Percentiles rank a stretch among this genome's conserved stretches.
phyloP scores from a whole-genome alignment of 2,329 filamentous ascomycete genomes.

The Aspergillus fijiensis region DNA sequence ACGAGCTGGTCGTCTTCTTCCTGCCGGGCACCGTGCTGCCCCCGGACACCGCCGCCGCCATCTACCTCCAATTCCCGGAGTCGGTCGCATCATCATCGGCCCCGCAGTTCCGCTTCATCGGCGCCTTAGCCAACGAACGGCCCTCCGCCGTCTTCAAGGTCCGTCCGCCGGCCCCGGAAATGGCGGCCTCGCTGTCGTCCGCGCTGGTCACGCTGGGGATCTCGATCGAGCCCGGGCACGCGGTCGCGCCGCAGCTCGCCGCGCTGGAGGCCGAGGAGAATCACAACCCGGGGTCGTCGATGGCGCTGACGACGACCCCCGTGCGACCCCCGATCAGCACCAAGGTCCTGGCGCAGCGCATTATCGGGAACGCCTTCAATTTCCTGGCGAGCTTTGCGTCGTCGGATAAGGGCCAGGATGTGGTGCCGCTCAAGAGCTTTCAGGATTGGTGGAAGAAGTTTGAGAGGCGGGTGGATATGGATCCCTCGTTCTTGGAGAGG shows the following conservation, averaged over 20 bases:
- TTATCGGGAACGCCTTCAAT: slow-evolving; percentile 97
- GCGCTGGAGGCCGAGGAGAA: slow-evolving; percentile 46
- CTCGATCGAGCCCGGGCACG: slow-evolving; percentile 71
- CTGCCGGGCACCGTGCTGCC: slow-evolving; percentile 76
- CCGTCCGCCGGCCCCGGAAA: slow-evolving; percentile 39
- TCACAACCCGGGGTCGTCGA: slow-evolving; percentile 16
- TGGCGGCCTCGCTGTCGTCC: slow-evolving; percentile 35
- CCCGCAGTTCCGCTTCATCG: slow-evolving; percentile 73
- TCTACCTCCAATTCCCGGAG: slow-evolving; percentile 76
- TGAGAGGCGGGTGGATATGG: slow-evolving; percentile 77
- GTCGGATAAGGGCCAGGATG: slow-evolving; percentile 67
- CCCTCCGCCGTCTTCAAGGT: slow-evolving; percentile 90
- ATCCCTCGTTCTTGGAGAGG: slow-evolving; percentile 85
- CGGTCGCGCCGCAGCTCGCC: slow-evolving; percentile 69
- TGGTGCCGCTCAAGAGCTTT: slow-evolving; percentile 91
- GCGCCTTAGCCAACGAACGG: slow-evolving; percentile 85
- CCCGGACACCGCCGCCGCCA: slow-evolving; percentile 74
- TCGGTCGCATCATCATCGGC: slow-evolving; percentile 33
- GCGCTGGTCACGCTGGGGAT: slow-evolving; percentile 74
- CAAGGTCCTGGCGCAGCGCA: slow-evolving; percentile 79
- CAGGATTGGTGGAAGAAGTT: slow-evolving; percentile 99
- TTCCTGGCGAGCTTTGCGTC: slow-evolving; percentile 86
- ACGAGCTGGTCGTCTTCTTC: slow-evolving; percentile 83
- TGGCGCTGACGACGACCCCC: slow-evolving; percentile 31
- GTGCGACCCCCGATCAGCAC: slow-evolving; percentile 56